Percentiles rank a stretch among this genome's conserved stretches.
These are phyloP conservation scores for Xylaria grammica DNA, from an alignment of 495 filamentous ascomycete genomes.

Conservation along the genomic window DNA sequence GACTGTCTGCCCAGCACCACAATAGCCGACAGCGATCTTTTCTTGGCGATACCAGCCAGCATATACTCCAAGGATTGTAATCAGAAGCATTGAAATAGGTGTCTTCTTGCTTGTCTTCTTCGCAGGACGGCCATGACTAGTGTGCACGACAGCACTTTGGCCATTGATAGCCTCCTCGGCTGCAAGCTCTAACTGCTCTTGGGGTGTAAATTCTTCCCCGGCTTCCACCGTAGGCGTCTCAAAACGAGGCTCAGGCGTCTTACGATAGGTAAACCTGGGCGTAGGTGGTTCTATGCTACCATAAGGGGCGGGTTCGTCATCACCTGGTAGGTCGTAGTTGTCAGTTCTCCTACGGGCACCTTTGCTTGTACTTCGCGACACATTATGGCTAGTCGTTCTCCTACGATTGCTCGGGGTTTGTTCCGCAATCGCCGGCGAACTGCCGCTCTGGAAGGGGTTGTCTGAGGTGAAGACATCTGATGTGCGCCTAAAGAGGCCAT, in stretches of 20 bases:
- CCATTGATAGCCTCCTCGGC: constrained; percentile 59
- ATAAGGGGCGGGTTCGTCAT: constrained; percentile 35
- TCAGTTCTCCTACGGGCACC: constrained; percentile 44
- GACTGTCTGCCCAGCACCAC: constrained; percentile 71
- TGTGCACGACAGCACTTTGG: constrained; percentile 31
- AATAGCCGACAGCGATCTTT: constrained; percentile 93
- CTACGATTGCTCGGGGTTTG: constrained; percentile 50
- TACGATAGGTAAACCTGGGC: constrained; percentile 12
- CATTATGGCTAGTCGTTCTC: constrained; percentile 41
- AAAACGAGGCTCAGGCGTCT: constrained; percentile 31
- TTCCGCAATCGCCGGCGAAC: constrained; percentile 41
- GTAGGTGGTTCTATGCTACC: constrained; percentile 57
- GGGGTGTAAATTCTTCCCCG: constrained; percentile 92
- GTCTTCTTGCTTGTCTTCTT: constrained; percentile 43
- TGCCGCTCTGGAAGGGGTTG: constrained; percentile 93
- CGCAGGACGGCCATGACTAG: constrained; percentile 29
- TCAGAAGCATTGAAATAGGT: constrained; percentile 68
- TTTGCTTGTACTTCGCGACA: constrained; percentile 36
- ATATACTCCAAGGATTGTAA: constrained; percentile 72
- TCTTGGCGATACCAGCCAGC: constrained; percentile 88
- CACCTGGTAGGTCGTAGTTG: constrained; percentile 30
- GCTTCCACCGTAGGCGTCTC: constrained; percentile 53
- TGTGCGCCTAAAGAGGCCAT: constrained; percentile 48
- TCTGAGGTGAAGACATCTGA: constrained; percentile 76
- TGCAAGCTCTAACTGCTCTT: constrained; percentile 79